phyloP scores from a whole-genome alignment of 805 yeast species.

The Scheffersomyces amazonensis region DNA sequence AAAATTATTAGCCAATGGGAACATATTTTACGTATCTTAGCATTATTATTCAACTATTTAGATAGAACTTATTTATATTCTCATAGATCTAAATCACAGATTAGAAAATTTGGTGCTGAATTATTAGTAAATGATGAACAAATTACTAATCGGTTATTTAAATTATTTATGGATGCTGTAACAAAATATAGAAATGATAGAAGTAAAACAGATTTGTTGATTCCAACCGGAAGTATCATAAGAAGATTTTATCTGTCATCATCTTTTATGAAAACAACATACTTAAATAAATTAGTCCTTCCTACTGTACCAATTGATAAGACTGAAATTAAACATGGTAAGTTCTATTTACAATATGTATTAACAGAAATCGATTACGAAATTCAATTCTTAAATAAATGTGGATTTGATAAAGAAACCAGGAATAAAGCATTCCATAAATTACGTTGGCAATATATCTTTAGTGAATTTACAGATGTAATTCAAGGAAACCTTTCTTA shows the following conservation, averaged over 20 bases:
- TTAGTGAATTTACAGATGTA: slow-evolving; percentile 20
- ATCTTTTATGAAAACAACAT: too few relatives aligned
- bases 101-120: slow-evolving; percentile 20
- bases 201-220: background rate
- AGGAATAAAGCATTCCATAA: slow-evolving; percentile 14
- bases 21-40: slow-evolving; percentile 16
- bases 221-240: background rate
- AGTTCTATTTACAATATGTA: background rate
- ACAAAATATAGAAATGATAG: background rate
- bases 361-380: slow-evolving; percentile 11
- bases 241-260: background rate
- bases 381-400: slow-evolving; percentile 16
- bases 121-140: slow-evolving; percentile 14
- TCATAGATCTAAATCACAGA: slow-evolving; percentile 26
- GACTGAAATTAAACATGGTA: background rate
- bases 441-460: slow-evolving; percentile 29
- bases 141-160: background rate
- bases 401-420: slow-evolving; percentile 16
- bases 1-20: slow-evolving; percentile 21
- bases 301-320: background rate
- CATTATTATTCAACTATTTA: slow-evolving; percentile 31
- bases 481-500: slow-evolving; percentile 17
- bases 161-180: background rate
- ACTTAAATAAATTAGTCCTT: background rate
- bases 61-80: slow-evolving; percentile 33